phyloP scores from a whole-genome alignment of 2,329 filamentous ascomycete species.

The Colletotrichum sp. region DNA sequence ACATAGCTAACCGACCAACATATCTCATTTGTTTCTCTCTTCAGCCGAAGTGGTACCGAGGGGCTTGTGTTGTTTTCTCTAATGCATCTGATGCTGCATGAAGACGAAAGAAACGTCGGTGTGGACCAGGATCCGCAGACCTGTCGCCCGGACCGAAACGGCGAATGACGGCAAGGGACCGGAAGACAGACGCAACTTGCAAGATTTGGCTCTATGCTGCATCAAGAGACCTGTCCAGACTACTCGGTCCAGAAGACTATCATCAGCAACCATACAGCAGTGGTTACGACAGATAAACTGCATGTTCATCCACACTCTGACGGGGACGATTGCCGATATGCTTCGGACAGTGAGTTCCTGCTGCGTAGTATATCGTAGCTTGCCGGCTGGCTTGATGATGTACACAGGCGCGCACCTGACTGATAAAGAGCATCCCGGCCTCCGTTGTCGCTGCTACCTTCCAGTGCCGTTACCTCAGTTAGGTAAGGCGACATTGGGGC shows the following conservation, averaged over 20 bases:
- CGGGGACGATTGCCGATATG: background rate
- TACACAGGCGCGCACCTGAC: background rate
- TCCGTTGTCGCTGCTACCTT: background rate
- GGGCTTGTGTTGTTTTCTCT: background rate
- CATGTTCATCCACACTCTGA: slow-evolving; percentile 11
- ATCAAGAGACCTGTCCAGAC: background rate
- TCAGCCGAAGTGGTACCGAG: background rate
- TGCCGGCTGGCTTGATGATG: background rate
- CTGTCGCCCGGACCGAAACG: background rate
- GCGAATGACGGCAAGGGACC: background rate
- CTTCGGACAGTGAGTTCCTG: background rate
- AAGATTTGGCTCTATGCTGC: background rate
- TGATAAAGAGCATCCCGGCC: background rate
- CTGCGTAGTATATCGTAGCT: background rate
- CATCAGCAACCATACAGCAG: background rate
- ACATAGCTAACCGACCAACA: background rate
- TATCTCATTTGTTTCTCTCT: background rate
- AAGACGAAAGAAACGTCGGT: background rate
- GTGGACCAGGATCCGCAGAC: background rate
- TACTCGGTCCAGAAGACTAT: background rate
- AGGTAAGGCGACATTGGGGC: background rate
- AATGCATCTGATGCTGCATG: background rate
- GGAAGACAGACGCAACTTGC: background rate
- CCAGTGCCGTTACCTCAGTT: background rate
- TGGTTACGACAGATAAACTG: background rate